Conservation (phyloP, 441 rosid genomes). For the Pelargonium fulgidum region DNA sequence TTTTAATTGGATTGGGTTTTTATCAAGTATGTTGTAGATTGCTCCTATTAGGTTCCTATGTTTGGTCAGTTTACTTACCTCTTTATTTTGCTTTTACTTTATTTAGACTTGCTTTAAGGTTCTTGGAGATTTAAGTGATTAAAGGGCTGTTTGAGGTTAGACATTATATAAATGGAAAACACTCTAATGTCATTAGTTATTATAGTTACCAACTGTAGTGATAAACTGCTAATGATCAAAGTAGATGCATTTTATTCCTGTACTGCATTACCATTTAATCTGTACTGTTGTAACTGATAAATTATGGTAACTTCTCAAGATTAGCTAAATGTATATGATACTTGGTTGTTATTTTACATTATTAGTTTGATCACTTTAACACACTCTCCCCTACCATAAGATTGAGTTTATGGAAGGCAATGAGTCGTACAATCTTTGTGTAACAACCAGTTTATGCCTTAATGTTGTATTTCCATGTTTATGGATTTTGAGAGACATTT, state of each 20-base stretch:
- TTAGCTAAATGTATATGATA: background rate
- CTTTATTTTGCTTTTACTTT: background rate
- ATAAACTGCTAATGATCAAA: background rate
- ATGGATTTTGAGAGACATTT: background rate
- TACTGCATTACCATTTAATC: background rate
- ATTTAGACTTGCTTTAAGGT: background rate
- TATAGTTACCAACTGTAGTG: background rate
- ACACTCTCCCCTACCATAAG: background rate
- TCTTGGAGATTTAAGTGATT: background rate
- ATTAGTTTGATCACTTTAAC: background rate
- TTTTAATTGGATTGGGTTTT: background rate
- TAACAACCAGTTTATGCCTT: background rate
- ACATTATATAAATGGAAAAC: background rate
- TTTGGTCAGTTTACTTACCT: background rate
- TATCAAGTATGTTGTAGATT: background rate
- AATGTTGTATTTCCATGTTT: background rate
- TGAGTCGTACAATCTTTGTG: background rate
- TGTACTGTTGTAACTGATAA: background rate
- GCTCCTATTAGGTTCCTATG: background rate
- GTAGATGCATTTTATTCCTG: too few species aligned
- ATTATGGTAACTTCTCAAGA: background rate
- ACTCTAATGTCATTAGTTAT: background rate
- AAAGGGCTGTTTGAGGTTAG: background rate
- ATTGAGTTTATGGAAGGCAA: background rate
- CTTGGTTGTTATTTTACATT: background rate